phyloP scores from a whole-genome alignment of 2,329 filamentous ascomycete species.

The Venturia carpophila region DNA sequence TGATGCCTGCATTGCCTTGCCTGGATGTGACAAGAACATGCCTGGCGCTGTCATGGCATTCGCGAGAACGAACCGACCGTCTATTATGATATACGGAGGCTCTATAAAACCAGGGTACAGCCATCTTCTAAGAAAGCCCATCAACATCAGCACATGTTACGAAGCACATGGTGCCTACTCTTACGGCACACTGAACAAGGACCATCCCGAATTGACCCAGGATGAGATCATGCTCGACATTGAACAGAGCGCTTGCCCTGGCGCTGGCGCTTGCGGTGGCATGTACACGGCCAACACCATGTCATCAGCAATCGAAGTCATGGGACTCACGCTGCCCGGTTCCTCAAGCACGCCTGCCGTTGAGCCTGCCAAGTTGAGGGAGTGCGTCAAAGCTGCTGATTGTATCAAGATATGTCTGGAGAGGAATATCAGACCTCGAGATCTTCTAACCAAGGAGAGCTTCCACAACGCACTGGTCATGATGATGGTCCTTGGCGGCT shows the following conservation, averaged over 20 bases:
- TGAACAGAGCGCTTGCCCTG: conserved; percentile 69
- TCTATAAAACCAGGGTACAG: conserved; percentile 85
- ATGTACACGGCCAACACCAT: conserved; percentile 97
- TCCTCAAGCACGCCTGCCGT: conserved; percentile 76
- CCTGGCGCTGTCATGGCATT: conserved; percentile 86
- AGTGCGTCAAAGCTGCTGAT: conserved; percentile 73
- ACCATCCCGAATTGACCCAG: conserved; percentile 59
- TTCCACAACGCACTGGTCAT: conserved; percentile 87
- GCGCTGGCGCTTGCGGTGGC: conserved; percentile 71
- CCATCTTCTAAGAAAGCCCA: conserved; percentile 61
- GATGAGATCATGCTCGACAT: conserved; percentile 79
- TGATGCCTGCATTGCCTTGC: conserved; percentile 87
- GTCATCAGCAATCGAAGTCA: conserved; percentile 82
- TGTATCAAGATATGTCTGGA: conserved; percentile 75
- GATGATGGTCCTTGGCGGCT: conserved; percentile 87
- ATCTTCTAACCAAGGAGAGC: conserved; percentile 69
- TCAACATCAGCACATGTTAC: conserved; percentile 86
- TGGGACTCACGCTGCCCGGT: conserved; percentile 74
- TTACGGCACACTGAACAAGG: conserved; percentile 69
- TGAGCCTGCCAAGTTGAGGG: conserved; percentile 75
- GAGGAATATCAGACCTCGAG: conserved; percentile 69
- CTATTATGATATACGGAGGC: conserved; percentile 92
- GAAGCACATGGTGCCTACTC: conserved; percentile 77
- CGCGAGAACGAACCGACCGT: conserved; percentile 82
- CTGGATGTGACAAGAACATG: conserved; percentile 98